These are phyloP conservation scores for Nothophytophthora sp. DNA, from an alignment of 352 stramenopile species.

Conservation along the genomic window DNA sequence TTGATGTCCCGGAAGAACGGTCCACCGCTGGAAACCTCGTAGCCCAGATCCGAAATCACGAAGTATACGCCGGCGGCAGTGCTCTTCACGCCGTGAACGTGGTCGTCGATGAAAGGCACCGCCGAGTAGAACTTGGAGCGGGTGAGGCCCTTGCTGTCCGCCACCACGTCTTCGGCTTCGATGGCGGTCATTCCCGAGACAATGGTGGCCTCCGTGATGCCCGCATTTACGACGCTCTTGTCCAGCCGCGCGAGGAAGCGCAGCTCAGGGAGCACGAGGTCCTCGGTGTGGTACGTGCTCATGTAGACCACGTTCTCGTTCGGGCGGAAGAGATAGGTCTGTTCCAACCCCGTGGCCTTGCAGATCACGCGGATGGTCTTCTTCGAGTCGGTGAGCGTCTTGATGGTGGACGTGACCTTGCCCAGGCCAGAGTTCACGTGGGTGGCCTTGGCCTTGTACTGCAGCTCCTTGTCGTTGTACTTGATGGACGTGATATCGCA, in stretches of 20 bases:
- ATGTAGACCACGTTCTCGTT: conserved; percentile 54
- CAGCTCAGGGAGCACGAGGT: conserved; percentile 37
- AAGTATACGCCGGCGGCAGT: conserved; percentile 43
- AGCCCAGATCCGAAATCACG: conserved; percentile 44
- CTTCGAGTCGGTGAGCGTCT: conserved; percentile 25
- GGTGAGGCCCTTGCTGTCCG: conserved; percentile 29
- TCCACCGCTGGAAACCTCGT: conserved; percentile 43
- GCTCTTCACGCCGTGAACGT: conserved; percentile 40
- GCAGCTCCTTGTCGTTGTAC: conserved; percentile 39
- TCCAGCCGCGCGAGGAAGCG: conserved; percentile 51
- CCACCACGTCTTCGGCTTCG: conserved; percentile 42
- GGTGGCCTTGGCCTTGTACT: conserved; percentile 42
- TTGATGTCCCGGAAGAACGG: conserved; percentile 65
- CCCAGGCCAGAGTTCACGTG: conserved; percentile 49
- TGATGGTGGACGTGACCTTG: conserved; percentile 30
- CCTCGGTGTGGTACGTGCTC: conserved; percentile 39
- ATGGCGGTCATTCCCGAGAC: conserved; percentile 34
- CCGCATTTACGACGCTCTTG: conserved; percentile 26
- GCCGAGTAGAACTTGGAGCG: conserved; percentile 47
- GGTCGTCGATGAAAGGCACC: conserved; percentile 36
- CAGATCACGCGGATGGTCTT: conserved; percentile 46
- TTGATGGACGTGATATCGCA: conserved; percentile 46
- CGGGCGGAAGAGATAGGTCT: conserved; percentile 53
- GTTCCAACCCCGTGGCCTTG: conserved; percentile 29
- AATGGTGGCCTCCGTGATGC: conserved; percentile 34